Percentiles rank a stretch among this genome's conserved stretches.
These are phyloP conservation scores for Agroathelia rolfsii DNA, from an alignment of 1,284 basidiomycete genomes.

Conservation along the genomic window DNA sequence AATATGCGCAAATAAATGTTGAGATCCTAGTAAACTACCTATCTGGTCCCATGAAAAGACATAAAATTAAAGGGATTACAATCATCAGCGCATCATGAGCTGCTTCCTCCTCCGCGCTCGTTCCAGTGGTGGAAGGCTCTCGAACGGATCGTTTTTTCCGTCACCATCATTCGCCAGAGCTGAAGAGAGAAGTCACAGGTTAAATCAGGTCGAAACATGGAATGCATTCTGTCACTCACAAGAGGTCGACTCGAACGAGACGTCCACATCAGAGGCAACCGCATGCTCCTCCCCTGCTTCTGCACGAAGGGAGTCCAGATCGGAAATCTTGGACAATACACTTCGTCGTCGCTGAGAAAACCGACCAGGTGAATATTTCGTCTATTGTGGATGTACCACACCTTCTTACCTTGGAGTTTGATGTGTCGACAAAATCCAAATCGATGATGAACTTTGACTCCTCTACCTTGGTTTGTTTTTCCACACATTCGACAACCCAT, in stretches of 20 bases:
- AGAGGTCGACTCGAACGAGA: constrained; percentile 30
- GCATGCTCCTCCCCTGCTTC: constrained; percentile 12
- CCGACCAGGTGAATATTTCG: constrained; percentile 6
- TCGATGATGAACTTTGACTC: constrained; percentile 65
- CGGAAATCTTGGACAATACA: constrained; percentile 56
- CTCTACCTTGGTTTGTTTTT: constrained; percentile 53
- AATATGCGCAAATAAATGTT: no score
- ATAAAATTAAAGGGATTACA: constrained; percentile 1
- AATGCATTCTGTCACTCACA: constrained; percentile 26
- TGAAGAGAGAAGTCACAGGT: constrained; percentile 12
- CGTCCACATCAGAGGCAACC: constrained; percentile 20
- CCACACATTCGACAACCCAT: constrained; percentile 87
- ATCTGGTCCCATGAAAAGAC: no score
- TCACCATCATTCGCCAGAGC: constrained; percentile 35
- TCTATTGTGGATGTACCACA: neutral
- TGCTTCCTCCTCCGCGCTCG: constrained; percentile 40
- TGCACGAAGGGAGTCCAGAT: constrained; percentile 10
- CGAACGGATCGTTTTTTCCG: no score
- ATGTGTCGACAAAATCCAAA: constrained; percentile 56
- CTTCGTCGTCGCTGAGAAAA: constrained; percentile 42
- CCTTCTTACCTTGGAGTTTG: constrained; percentile 55
- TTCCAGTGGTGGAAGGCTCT: constrained; percentile 49
- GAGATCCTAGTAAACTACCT: no score
- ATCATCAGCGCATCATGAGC: constrained; percentile 16
- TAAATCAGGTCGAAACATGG: neutral